Percentiles rank a stretch among this genome's conserved stretches.
Evolutionary conservation across 805 yeast genomes (phyloP).

Genomic region (Isabelozyma heimii): DNA sequence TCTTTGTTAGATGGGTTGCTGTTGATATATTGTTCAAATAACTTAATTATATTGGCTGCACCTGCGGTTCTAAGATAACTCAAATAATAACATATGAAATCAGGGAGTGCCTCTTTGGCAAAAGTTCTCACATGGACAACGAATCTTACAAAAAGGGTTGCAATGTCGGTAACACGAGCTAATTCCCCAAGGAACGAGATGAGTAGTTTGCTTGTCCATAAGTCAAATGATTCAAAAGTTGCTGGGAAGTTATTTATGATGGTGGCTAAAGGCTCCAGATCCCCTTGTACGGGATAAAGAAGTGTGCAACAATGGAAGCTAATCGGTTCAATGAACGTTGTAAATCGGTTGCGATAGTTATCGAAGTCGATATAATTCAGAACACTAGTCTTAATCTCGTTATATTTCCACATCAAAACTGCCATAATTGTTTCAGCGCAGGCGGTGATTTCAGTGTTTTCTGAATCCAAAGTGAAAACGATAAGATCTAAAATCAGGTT

Average conservation of each 20-base stretch:
- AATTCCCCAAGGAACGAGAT: constrained; percentile 33
- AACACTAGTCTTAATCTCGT: constrained; percentile 12
- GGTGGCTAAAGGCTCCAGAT: constrained; percentile 4
- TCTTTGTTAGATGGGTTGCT: constrained; percentile 2
- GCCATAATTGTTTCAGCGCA: constrained; percentile 43
- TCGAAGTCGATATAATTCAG: constrained; percentile 20
- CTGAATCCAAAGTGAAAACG: constrained; percentile 8
- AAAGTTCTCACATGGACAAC: constrained; percentile 11
- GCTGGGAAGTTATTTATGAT: constrained; percentile 9
- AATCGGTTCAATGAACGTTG: constrained; percentile 25
- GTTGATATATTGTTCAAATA: constrained; percentile 10
- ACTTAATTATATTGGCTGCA: constrained; percentile 1
- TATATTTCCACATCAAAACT: constrained; percentile 27
- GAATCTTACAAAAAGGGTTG: constrained; percentile 32
- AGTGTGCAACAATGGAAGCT: constrained; percentile 32
- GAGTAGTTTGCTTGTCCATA: constrained; percentile 28
- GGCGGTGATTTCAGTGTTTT: constrained; percentile 15
- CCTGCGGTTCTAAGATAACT: constrained; percentile 9
- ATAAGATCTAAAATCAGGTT: constrained; percentile 25
- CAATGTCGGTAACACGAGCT: constrained; percentile 20
- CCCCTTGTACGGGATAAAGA: constrained; percentile 12
- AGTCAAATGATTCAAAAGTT: constrained; percentile 11
- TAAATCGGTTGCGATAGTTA: constrained; percentile 9
- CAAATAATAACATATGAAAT: constrained; percentile 22
- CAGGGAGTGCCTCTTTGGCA: constrained; percentile 19